These are phyloP conservation scores for Naganishia antarctica DNA, from an alignment of 768 basidiomycete genomes.

Conservation along the genomic window DNA sequence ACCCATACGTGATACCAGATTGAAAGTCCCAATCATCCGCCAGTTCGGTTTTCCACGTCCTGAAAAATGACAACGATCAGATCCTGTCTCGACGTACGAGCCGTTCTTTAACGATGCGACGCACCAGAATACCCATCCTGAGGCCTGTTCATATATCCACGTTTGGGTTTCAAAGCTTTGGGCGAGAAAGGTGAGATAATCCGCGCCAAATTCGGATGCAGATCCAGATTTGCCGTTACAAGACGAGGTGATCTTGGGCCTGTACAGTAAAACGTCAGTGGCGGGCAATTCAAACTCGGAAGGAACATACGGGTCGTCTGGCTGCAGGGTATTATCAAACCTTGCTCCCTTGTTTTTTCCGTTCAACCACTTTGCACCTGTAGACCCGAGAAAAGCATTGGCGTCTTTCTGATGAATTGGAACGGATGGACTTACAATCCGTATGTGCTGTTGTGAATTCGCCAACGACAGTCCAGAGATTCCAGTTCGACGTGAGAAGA, in stretches of 20 bases:
- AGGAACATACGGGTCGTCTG: neutral
- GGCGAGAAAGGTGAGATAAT: conserved; percentile 54
- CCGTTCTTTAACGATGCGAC: neutral
- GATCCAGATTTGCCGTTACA: conserved; percentile 68
- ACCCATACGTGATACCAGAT: conserved; percentile 43
- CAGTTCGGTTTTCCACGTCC: conserved; percentile 49
- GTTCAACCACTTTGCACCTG: conserved; percentile 67
- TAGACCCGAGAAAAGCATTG: neutral
- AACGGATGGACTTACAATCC: conserved; percentile 52
- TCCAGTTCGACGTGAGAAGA: conserved; percentile 47
- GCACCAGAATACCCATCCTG: conserved; percentile 65
- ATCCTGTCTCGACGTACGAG: conserved; percentile 7
- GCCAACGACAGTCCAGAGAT: conserved; percentile 78
- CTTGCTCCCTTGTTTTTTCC: conserved; percentile 70
- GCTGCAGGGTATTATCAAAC: conserved; percentile 53
- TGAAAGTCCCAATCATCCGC: conserved; percentile 46
- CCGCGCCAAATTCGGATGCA: conserved; percentile 57
- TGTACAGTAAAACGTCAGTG: conserved; percentile 43
- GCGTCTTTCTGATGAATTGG: too few relatives aligned
- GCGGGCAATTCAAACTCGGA: neutral
- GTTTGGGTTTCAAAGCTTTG: conserved; percentile 79
- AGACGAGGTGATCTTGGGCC: conserved; percentile 65
- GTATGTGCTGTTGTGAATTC: conserved; percentile 75
- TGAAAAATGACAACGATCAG: conserved; percentile 30
- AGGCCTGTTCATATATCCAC: conserved; percentile 64